Conservation (phyloP, 257 asterid genomes). For the Solanum medicagineum region DNA sequence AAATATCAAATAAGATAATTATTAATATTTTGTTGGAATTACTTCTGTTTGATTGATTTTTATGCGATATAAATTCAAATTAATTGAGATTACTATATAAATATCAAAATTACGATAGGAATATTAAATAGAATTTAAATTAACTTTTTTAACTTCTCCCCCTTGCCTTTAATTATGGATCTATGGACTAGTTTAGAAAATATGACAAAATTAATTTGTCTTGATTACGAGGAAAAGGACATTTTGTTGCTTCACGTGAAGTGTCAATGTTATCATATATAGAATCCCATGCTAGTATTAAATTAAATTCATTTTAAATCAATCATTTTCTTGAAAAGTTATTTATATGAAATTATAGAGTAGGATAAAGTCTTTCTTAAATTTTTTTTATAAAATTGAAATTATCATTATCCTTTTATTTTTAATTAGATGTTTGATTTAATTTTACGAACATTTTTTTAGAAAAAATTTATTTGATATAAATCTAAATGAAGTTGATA, state of each 20-base stretch:
- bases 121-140: not conserved
- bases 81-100: not conserved
- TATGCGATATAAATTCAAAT: no score
- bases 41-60: no score
- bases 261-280: not conserved
- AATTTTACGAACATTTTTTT: accelerated
- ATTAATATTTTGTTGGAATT: no score
- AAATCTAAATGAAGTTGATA: no score
- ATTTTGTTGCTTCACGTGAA: not conserved
- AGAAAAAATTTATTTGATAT: accelerated
- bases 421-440: not conserved
- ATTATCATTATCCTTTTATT: not conserved
- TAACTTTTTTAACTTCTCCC: not conserved
- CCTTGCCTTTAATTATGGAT: not conserved
- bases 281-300: not conserved
- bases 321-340: not conserved
- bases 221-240: not conserved
- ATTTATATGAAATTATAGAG: not conserved
- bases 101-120: not conserved
- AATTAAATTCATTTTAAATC: not conserved
- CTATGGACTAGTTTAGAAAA: not conserved
- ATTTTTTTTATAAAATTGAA: not conserved
- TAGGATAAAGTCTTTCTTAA: not conserved
- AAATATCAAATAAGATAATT: no score
- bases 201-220: not conserved